These are phyloP conservation scores for Daedaleopsis nitida DNA, from an alignment of 768 basidiomycete species.

Conservation along the genomic window DNA sequence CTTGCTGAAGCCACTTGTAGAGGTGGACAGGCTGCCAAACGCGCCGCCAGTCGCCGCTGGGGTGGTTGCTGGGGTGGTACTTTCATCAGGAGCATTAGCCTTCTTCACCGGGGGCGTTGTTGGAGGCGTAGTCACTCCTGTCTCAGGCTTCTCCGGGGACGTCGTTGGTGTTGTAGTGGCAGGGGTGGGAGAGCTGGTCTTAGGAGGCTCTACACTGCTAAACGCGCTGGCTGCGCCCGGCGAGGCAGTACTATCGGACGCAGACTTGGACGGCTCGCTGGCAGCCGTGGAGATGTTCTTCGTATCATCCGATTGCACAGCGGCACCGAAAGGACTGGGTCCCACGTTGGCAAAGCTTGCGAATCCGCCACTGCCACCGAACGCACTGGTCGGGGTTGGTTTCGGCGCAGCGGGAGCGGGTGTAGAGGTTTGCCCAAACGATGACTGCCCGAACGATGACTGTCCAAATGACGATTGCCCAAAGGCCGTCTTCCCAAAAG, in stretches of 20 bases:
- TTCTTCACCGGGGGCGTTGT: not conserved
- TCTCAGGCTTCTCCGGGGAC: slow-evolving; percentile 7
- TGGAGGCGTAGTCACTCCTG: not conserved
- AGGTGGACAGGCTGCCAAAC: slow-evolving; percentile 20
- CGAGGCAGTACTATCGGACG: not conserved
- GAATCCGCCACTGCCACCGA: slow-evolving; percentile 6
- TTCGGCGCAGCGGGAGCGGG: slow-evolving; percentile 1
- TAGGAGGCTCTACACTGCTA: not conserved
- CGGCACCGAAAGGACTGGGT: slow-evolving; percentile 7
- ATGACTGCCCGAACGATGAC: slow-evolving; percentile 35
- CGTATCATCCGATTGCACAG: slow-evolving; percentile 4
- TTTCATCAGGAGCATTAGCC: not conserved
- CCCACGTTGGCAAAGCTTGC: slow-evolving; percentile 8
- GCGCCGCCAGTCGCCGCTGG: slow-evolving; percentile 12
- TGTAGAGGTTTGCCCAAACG: slow-evolving; percentile 16
- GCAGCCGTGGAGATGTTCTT: slow-evolving; percentile 8
- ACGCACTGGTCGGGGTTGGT: not conserved
- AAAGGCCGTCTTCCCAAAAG: slow-evolving; percentile 33
- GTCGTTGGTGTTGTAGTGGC: not conserved
- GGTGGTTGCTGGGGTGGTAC: not conserved
- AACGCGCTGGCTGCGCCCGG: not conserved
- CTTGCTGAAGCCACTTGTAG: slow-evolving; percentile 18
- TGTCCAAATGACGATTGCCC: slow-evolving; percentile 32
- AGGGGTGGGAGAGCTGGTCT: not conserved
- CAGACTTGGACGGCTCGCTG: not conserved